Base-by-base conservation (phyloP, 148 eudicot species). In the Cornus kousa region DNA sequence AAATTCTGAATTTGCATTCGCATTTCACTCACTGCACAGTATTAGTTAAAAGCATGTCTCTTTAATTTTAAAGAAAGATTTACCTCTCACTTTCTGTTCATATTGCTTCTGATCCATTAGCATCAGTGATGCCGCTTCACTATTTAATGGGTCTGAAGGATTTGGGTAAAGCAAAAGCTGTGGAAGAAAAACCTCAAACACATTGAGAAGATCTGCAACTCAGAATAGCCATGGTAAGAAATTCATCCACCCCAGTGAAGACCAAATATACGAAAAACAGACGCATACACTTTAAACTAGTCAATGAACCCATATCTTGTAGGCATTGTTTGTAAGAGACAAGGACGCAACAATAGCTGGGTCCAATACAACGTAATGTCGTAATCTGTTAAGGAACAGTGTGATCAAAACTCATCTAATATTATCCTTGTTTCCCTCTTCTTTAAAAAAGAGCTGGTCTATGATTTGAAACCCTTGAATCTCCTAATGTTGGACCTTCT, bases 161-260 rank as follows among this genome's bases (percentile, higher is more conserved):
- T 91, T 91, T 62, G 95, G 95, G 68, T 91, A 90, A 16, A 91
- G 79, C 68, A 91, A 73, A 80, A 91, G 95, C 74, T 91, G 95
- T 20, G 95, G 95, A 77, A 91, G 90, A 75, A 91, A 91, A 76
- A 90, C 90, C 78, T 91, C 95, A 84, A 91, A 91, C 46, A 91
- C 89, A 67, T 91, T 91, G 74, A 43, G 24, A 24, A 71, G 33
- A 73, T 53, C 75, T 62, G 73, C 22, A 79, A 57, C 72, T 55
- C 73, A 71, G 48, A 68, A 70, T 50, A 20, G 50, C 37, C 37
- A 65, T 5, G 7, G 35, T 77, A 59, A 57, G 77, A 62, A 35
- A 48, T 5, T 32, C 7, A 74, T 68, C 46, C 7, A 12, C 40
- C 40, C 64, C 43, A 23, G 40, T 14, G 35, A 46, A 65, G 71